A percentile compares a stretch with the other conserved stretches of the same genome.
phyloP scores from a whole-genome alignment of 106 monocot species.

The Dioscorea alata region DNA sequence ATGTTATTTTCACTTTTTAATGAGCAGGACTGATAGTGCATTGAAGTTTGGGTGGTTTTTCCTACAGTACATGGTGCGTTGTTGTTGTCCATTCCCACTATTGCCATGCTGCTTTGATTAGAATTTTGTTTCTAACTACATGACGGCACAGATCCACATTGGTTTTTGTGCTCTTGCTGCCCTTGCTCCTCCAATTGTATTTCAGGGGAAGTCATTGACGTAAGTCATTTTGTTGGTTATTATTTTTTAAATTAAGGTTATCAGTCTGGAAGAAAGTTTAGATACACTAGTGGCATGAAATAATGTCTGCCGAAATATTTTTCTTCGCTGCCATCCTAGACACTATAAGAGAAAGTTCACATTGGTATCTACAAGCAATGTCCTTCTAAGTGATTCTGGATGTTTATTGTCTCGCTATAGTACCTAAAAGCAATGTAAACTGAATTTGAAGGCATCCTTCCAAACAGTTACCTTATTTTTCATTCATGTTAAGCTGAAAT shows the following conservation, averaged over 20 bases:
- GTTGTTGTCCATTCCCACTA: neutral
- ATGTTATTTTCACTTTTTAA: slow-evolving; percentile 7
- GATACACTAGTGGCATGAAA: too few relatives aligned
- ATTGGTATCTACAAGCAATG: too few relatives aligned
- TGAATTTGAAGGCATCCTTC: too few relatives aligned
- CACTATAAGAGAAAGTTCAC: too few relatives aligned
- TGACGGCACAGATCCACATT: slow-evolving; percentile 52
- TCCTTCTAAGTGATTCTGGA: too few relatives aligned
- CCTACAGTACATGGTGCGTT: slow-evolving; percentile 65
- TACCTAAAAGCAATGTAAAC: too few relatives aligned
- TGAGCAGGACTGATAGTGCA: slow-evolving; percentile 84
- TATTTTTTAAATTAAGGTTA: neutral
- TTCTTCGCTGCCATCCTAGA: too few relatives aligned
- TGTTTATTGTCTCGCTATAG: too few relatives aligned
- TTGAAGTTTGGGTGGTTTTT: slow-evolving; percentile 93
- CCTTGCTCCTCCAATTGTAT: slow-evolving; percentile 76
- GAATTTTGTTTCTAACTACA: neutral
- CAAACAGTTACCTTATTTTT: too few relatives aligned
- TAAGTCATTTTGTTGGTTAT: slow-evolving; percentile 23
- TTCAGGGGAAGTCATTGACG: slow-evolving; percentile 66
- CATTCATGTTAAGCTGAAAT: too few relatives aligned
- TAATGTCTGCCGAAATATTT: too few relatives aligned
- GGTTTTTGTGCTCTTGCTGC: slow-evolving; percentile 69
- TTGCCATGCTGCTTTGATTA: neutral
- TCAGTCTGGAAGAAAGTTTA: too few relatives aligned